Evolutionary conservation across 192 early-diverging fungal species (phyloP).

Genomic region (Cetraspora pellucida): DNA sequence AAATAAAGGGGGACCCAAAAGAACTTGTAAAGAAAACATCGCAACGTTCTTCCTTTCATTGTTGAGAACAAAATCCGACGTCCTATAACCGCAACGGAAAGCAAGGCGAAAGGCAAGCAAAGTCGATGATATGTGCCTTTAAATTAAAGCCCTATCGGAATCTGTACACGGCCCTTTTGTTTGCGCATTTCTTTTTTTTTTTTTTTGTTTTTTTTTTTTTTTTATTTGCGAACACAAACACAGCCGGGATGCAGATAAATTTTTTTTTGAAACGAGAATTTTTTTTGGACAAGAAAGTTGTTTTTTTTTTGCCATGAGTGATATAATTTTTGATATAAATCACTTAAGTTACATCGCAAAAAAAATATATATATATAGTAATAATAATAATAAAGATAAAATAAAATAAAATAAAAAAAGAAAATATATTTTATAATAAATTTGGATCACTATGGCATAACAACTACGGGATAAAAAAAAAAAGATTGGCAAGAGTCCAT

Average conservation of each 20-base stretch:
- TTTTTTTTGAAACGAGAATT: constrained; percentile 22
- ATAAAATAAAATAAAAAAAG: too few relatives aligned
- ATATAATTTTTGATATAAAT: not conserved
- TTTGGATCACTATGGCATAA: not conserved
- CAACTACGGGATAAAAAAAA: not conserved
- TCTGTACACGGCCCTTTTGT: constrained; percentile 15
- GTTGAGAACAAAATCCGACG: not conserved
- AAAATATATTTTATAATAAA: too few relatives aligned
- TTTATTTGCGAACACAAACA: constrained; percentile 10
- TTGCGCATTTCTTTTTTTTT: constrained; percentile 15
- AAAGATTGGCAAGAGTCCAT: too few relatives aligned
- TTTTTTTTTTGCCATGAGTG: constrained; percentile 4
- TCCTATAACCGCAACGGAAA: constrained; percentile 6
- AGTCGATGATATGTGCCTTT: not conserved
- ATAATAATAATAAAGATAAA: not conserved
- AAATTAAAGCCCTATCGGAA: not conserved
- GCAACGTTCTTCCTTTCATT: too few relatives aligned
- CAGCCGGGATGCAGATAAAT: constrained; percentile 16
- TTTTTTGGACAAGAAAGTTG: constrained; percentile 17
- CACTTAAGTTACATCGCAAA: not conserved
- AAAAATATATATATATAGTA: not conserved
- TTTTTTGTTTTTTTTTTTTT: constrained; percentile 2
- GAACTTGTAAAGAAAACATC: too few relatives aligned
- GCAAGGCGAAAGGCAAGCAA: constrained; percentile 6
- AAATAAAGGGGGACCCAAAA: too few relatives aligned